These are phyloP conservation scores for Hysterangium stoloniferum DNA, from an alignment of 768 basidiomycete species.

Conservation along the genomic window DNA sequence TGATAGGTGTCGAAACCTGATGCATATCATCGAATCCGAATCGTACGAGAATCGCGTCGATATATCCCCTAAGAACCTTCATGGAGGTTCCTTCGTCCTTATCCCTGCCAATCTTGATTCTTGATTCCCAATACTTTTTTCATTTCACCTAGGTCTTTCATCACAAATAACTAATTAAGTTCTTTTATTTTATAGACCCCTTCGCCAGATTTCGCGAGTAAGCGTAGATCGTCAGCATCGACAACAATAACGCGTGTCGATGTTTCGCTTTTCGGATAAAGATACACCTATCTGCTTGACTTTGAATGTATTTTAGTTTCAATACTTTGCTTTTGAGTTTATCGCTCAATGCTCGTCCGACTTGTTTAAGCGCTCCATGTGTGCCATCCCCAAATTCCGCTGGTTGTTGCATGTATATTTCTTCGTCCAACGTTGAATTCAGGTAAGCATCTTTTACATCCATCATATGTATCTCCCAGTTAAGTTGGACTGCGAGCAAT, in stretches of 20 bases:
- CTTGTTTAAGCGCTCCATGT: constrained; percentile 27
- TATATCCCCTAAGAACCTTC: background rate
- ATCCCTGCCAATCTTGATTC: background rate
- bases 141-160: constrained; percentile 14
- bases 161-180: constrained; percentile 12
- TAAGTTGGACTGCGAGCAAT: constrained; percentile 21
- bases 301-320: background rate
- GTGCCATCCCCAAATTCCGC: constrained; percentile 22
- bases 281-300: background rate
- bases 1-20: background rate
- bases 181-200: constrained; percentile 9
- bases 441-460: constrained; percentile 26
- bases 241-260: constrained; percentile 14
- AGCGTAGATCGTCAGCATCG: constrained; percentile 11
- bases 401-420: constrained; percentile 35
- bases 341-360: constrained; percentile 27
- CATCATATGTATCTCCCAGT: constrained; percentile 23
- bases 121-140: background rate
- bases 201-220: background rate
- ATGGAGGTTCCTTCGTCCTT: background rate
- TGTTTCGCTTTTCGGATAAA: constrained; percentile 21
- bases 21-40: background rate
- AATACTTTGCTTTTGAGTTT: constrained; percentile 13
- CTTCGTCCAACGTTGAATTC: constrained; percentile 22
- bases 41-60: background rate